Evolutionary conservation across 2,329 filamentous ascomycete genomes (phyloP).

Genomic region (Pseudogymnoascus pannorum): DNA sequence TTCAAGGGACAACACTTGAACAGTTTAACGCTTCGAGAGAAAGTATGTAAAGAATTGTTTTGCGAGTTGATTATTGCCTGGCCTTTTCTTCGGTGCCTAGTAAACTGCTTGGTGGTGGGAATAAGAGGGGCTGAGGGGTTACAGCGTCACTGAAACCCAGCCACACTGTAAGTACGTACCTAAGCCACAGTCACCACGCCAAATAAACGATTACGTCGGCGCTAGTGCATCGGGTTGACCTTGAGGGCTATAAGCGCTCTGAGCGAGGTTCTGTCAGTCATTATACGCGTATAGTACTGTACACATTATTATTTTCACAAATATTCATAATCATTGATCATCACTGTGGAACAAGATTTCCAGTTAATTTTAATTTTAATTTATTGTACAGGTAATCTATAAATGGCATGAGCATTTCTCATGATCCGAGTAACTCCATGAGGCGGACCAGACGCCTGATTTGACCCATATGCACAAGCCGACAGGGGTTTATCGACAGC

Average conservation of each 20-base stretch:
- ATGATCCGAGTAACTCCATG: background rate
- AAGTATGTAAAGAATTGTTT: background rate
- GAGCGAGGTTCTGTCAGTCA: background rate
- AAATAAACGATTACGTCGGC: constrained; percentile 7
- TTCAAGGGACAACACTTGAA: background rate
- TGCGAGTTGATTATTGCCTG: background rate
- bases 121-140: constrained; percentile 6
- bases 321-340: background rate
- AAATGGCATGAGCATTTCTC: background rate
- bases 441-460: constrained; percentile 1
- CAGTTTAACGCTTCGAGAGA: background rate
- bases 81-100: background rate
- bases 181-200: background rate
- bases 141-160: constrained; percentile 2
- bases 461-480: constrained; percentile 3
- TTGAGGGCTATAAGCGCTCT: background rate
- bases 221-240: constrained; percentile 1
- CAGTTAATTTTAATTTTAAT: background rate
- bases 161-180: too few relatives aligned
- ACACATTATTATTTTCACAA: background rate
- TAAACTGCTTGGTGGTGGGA: background rate
- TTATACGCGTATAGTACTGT: background rate
- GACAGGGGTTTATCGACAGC: constrained; percentile 2
- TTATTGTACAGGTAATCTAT: constrained; percentile 6
- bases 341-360: background rate